phyloP scores from a whole-genome alignment of 2,329 filamentous ascomycete species.

The Torrubiella hemipterigena region DNA sequence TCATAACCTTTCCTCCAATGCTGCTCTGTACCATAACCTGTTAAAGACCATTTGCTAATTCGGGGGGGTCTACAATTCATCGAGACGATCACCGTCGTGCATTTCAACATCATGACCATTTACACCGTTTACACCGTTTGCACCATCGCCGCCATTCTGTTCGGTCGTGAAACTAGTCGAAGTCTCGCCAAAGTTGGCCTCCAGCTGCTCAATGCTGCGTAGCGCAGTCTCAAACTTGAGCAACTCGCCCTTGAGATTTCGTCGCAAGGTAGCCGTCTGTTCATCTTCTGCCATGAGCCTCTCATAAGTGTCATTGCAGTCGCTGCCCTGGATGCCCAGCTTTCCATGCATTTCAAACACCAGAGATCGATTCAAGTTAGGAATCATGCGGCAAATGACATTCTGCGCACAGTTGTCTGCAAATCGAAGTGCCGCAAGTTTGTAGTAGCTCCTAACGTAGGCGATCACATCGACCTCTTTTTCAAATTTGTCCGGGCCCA shows the following conservation, averaged over 20 bases:
- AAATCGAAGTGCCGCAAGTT: conserved; percentile 52
- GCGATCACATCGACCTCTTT: conserved; percentile 50
- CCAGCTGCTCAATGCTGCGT: conserved; percentile 30
- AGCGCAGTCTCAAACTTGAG: conserved; percentile 35
- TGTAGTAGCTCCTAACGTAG: conserved; percentile 57
- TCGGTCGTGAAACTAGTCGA: too few species aligned
- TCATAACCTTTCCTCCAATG: too few species aligned
- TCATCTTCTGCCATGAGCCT: conserved; percentile 37
- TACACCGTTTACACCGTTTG: too few species aligned
- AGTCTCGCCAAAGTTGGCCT: conserved; percentile 18
- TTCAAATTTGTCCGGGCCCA: conserved; percentile 46
- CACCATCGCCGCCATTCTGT: too few species aligned
- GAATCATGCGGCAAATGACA: conserved; percentile 36
- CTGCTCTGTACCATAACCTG: too few species aligned
- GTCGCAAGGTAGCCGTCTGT: conserved; percentile 26
- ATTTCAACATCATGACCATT: too few species aligned
- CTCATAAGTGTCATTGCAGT: conserved; percentile 20
- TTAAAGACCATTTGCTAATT: too few species aligned
- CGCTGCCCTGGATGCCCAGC: conserved; percentile 25
- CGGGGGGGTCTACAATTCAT: too few species aligned
- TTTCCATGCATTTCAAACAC: conserved; percentile 29
- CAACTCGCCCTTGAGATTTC: conserved; percentile 28
- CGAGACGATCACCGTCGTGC: too few species aligned
- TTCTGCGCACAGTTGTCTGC: conserved; percentile 41
- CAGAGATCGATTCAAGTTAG: conserved; percentile 26